Conservation (phyloP, 2,329 filamentous ascomycete species). For the Claviceps pusilla region DNA sequence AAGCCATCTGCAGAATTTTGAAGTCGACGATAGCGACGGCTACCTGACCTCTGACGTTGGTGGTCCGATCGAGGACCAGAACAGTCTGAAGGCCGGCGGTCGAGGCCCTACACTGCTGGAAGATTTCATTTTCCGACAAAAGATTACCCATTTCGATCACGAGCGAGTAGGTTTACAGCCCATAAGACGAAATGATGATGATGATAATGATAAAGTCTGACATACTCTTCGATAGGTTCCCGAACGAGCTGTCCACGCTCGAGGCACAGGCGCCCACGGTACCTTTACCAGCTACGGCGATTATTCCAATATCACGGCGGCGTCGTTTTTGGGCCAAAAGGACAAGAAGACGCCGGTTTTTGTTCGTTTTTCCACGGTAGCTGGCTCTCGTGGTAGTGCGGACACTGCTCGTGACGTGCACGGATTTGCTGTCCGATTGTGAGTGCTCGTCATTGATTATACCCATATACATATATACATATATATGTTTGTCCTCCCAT, state of each 20-base stretch:
- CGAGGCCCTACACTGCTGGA: constrained; percentile 55
- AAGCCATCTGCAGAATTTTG: constrained; percentile 19
- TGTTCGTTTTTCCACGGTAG: constrained; percentile 61
- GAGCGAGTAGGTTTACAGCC: constrained; percentile 38
- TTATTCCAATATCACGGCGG: constrained; percentile 52
- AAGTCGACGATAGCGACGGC: constrained; percentile 36
- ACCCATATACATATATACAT: not conserved
- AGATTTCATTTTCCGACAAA: constrained; percentile 59
- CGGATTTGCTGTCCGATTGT: constrained; percentile 44
- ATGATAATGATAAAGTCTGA: not conserved
- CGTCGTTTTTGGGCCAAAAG: constrained; percentile 42
- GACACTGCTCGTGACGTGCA: constrained; percentile 60
- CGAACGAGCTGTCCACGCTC: constrained; percentile 54
- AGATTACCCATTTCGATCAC: constrained; percentile 56
- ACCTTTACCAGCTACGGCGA: constrained; percentile 53
- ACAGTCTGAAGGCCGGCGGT: constrained; percentile 50
- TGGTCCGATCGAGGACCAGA: constrained; percentile 51
- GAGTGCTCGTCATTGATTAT: constrained; percentile 8
- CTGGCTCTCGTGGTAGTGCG: constrained; percentile 51
- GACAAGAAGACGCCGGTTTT: constrained; percentile 48
- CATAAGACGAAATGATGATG: too few relatives aligned
- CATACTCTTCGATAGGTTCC: constrained; percentile 26
- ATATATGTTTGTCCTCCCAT: not conserved
- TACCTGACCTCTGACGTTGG: constrained; percentile 54
- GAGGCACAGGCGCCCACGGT: constrained; percentile 55